These are phyloP conservation scores for Phytophthora tubulina DNA, from an alignment of 352 stramenopile genomes.

Conservation along the genomic window DNA sequence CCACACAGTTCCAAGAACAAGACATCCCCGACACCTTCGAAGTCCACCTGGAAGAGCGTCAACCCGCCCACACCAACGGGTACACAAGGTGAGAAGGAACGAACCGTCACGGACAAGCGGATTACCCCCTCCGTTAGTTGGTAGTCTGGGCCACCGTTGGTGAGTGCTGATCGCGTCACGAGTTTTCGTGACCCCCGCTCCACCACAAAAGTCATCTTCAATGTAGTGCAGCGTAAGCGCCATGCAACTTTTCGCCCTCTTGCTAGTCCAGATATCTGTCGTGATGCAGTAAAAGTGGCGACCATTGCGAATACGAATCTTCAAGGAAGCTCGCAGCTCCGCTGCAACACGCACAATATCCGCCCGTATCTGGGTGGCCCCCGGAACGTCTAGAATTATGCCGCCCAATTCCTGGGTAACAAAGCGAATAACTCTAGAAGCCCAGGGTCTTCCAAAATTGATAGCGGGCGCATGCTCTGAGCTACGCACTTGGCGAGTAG, in stretches of 20 bases:
- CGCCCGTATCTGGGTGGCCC: conserved; percentile 1
- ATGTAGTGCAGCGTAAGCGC: conserved; percentile 18
- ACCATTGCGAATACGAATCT: not conserved
- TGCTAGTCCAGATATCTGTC: conserved; percentile 21
- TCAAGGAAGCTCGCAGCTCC: conserved; percentile 16
- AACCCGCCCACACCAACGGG: no score
- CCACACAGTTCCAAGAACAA: no score
- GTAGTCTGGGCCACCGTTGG: no score
- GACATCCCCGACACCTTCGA: no score
- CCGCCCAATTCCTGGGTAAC: conserved; percentile 7
- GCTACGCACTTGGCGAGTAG: conserved; percentile 14
- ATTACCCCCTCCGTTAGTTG: no score
- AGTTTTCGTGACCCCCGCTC: no score
- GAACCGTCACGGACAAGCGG: no score
- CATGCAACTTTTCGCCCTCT: conserved; percentile 7
- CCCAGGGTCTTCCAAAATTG: conserved; percentile 7
- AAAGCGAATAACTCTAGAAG: conserved; percentile 11
- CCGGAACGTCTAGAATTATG: conserved; percentile 12
- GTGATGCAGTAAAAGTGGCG: conserved; percentile 15
- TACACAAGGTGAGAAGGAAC: no score
- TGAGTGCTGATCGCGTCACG: no score
- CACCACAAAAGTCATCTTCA: not conserved
- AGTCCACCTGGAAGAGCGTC: no score
- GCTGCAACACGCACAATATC: conserved; percentile 7
- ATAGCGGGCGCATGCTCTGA: conserved; percentile 14